Percentiles rank a stretch among this genome's conserved stretches.
These are phyloP conservation scores for Knufia petricola DNA, from an alignment of 2,329 filamentous ascomycete species.

Conservation along the genomic window DNA sequence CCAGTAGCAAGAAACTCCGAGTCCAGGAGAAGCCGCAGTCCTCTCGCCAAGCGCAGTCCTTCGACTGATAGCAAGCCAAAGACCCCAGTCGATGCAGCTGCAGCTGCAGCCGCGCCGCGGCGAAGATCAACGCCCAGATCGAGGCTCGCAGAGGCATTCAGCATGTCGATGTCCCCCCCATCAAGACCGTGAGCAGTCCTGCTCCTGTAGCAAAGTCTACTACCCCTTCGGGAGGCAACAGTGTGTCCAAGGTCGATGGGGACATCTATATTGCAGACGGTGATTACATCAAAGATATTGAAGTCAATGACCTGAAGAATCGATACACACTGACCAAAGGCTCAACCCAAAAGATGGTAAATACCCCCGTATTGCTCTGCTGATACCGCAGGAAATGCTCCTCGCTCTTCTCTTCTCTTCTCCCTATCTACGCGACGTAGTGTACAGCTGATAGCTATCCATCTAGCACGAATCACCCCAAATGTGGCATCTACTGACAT, in stretches of 20 bases:
- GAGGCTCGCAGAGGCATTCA: constrained; percentile 83
- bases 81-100: constrained; percentile 56
- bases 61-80: constrained; percentile 36
- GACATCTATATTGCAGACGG: constrained; percentile 93
- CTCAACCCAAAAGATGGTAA: constrained; percentile 99
- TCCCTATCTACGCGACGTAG: constrained; percentile 35
- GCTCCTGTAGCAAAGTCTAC: constrained; percentile 30
- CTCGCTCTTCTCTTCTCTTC: constrained; percentile 26
- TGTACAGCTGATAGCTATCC: constrained; percentile 60
- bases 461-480: constrained; percentile 20
- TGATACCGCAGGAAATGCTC: constrained; percentile 21
- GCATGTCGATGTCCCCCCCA: constrained; percentile 79
- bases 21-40: constrained; percentile 68
- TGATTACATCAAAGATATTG: constrained; percentile 97
- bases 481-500: constrained; percentile 61
- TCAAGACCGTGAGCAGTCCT: constrained; percentile 47
- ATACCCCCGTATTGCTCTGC: constrained; percentile 39
- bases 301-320: constrained; percentile 95
- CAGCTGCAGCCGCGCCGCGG: constrained; percentile 74
- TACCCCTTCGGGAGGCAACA: constrained; percentile 41
- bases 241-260: constrained; percentile 57
- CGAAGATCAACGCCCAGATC: constrained; percentile 73
- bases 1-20: constrained; percentile 60
- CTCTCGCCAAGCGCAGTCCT: constrained; percentile 50
- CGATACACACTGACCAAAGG: constrained; percentile 96